Percentiles rank a stretch among this genome's conserved stretches.
Conservation (phyloP, 176 grass and related monocot species). For the Carex kokanica region DNA sequence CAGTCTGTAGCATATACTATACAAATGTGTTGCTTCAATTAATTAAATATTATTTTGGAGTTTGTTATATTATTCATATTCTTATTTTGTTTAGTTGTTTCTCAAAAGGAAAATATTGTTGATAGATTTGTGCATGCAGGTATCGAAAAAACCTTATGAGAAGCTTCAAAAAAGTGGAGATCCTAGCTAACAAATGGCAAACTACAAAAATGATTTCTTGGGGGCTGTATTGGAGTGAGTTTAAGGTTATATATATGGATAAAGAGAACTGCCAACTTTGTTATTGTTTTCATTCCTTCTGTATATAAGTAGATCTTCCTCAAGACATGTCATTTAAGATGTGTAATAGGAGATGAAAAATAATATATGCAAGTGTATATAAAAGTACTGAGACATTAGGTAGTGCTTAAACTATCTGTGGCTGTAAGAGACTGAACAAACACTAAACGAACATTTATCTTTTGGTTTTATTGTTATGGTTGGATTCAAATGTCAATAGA, state of each 20-base stretch:
- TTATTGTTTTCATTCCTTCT: slow-evolving; percentile 50
- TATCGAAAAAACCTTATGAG: slow-evolving; percentile 47
- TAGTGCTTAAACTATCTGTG: neutral
- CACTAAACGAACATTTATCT: neutral
- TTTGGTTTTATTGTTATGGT: neutral
- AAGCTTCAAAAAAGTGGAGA: slow-evolving; percentile 50
- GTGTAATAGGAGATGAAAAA: neutral
- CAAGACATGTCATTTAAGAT: neutral
- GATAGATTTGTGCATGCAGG: slow-evolving; percentile 34
- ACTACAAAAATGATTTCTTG: neutral
- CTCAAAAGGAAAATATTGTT: neutral
- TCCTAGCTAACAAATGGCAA: slow-evolving; percentile 19
- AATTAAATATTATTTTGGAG: neutral
- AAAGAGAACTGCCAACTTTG: neutral
- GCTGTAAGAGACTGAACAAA: neutral
- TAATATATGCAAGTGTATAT: neutral
- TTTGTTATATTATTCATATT: neutral
- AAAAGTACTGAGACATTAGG: neutral
- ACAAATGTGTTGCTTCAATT: neutral
- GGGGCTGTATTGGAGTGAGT: neutral
- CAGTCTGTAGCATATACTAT: neutral
- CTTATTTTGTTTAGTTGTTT: neutral
- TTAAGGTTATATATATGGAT: slow-evolving; percentile 7
- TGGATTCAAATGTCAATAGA: neutral
- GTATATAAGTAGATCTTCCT: slow-evolving; percentile 31